These are phyloP conservation scores for Hypomontagnella monticulosa DNA, from an alignment of 495 filamentous ascomycete genomes.

Conservation along the genomic window DNA sequence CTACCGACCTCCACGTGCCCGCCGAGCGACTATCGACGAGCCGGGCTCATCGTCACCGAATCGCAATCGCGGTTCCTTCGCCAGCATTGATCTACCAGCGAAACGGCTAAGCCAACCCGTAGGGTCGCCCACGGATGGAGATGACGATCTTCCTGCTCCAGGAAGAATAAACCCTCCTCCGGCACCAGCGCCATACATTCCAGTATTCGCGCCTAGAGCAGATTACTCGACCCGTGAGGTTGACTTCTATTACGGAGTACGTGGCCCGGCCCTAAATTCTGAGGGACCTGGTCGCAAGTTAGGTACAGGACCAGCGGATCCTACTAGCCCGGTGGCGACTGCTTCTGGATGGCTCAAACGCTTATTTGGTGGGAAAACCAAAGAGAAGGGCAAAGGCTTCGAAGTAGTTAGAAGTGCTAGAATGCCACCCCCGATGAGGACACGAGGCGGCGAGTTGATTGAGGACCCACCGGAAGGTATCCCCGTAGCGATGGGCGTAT, in stretches of 20 bases:
- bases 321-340: slow-evolving; percentile 85
- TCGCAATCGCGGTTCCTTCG: slow-evolving; percentile 56
- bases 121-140: slow-evolving; percentile 44
- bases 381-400: slow-evolving; percentile 92
- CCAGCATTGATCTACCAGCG: slow-evolving; percentile 62
- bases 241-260: slow-evolving; percentile 93
- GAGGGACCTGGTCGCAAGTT: slow-evolving; percentile 81
- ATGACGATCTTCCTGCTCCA: slow-evolving; percentile 53
- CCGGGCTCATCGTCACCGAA: slow-evolving; percentile 50
- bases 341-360: slow-evolving; percentile 88
- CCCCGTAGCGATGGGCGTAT: slow-evolving; percentile 65
- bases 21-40: slow-evolving; percentile 66
- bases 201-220: slow-evolving; percentile 59
- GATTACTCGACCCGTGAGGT: slow-evolving; percentile 94
- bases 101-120: slow-evolving; percentile 53
- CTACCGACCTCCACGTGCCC: slow-evolving; percentile 82
- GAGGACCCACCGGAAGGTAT: slow-evolving; percentile 65
- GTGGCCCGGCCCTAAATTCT: slow-evolving; percentile 85
- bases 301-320: slow-evolving; percentile 94
- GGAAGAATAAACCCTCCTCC: slow-evolving; percentile 49
- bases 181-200: slow-evolving; percentile 43
- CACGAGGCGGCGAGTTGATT: slow-evolving; percentile 61
- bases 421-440: slow-evolving; percentile 68
- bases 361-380: slow-evolving; percentile 81
- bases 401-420: slow-evolving; percentile 91